Evolutionary conservation across 2,329 filamentous ascomycete species (phyloP).

Genomic region (Fusarium sp.): DNA sequence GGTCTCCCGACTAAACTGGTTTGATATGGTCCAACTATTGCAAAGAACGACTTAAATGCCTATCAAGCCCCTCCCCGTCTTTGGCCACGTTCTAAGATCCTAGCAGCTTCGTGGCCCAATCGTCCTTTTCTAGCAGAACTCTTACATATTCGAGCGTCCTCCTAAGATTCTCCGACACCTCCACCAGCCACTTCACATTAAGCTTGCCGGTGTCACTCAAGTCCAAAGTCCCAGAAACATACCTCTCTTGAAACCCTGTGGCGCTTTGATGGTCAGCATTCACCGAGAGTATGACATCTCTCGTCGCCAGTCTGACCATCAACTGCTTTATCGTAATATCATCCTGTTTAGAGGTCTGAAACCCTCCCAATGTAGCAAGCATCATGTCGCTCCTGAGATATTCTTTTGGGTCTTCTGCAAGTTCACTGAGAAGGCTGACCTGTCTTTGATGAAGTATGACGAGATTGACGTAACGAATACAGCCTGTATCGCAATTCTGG

Average conservation of each 20-base stretch:
- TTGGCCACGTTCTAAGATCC: not conserved
- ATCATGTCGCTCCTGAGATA: not conserved
- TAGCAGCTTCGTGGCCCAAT: not conserved
- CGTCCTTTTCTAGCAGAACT: not conserved
- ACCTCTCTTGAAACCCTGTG: not conserved
- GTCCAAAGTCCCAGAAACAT: not conserved
- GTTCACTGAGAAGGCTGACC: not conserved
- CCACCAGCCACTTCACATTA: not conserved
- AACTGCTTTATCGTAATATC: constrained; percentile 2
- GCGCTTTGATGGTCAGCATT: not conserved
- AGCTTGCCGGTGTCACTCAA: constrained; percentile 5
- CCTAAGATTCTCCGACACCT: not conserved
- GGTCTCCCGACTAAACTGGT: not conserved
- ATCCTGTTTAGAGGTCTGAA: not conserved
- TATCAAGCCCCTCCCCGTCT: not conserved
- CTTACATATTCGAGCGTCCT: not conserved
- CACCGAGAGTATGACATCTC: not conserved
- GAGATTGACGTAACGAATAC: constrained; percentile 3
- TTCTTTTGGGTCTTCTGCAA: not conserved
- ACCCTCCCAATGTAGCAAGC: not conserved
- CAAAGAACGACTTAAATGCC: not conserved
- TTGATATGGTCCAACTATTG: not conserved
- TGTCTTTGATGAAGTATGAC: constrained; percentile 14
- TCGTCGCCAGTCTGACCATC: not conserved
- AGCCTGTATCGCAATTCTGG: constrained; percentile 2